Percentiles rank a stretch among this genome's conserved stretches.
phyloP scores from a whole-genome alignment of 2,329 filamentous ascomycete genomes.

The Nemania sp. region DNA sequence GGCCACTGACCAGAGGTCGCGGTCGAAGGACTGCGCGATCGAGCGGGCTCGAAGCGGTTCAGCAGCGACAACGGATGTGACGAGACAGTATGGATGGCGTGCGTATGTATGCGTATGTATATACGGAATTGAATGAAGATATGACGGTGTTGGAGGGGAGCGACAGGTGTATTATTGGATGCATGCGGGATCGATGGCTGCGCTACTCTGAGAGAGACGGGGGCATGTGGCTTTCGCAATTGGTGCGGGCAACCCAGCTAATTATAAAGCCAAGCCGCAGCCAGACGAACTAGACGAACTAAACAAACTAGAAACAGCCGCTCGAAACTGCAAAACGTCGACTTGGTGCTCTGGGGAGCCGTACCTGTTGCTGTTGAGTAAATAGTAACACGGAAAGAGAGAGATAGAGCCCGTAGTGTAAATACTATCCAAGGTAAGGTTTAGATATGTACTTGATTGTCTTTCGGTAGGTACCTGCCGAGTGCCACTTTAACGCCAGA shows the following conservation, averaged over 20 bases:
- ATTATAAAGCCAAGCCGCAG: slow-evolving; percentile 22
- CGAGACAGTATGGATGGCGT: not conserved
- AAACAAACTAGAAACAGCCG: slow-evolving; percentile 5
- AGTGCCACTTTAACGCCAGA: too few species aligned
- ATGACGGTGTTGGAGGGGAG: slow-evolving; percentile 30
- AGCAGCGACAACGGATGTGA: slow-evolving; percentile 2
- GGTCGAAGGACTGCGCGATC: slow-evolving; percentile 10
- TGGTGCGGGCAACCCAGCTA: slow-evolving; percentile 34
- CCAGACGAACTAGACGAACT: slow-evolving; percentile 14
- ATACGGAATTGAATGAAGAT: slow-evolving; percentile 10
- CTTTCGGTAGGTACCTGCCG: too few species aligned
- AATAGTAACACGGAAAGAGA: too few species aligned
- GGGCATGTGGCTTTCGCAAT: slow-evolving; percentile 33
- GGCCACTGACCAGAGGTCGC: slow-evolving; percentile 35
- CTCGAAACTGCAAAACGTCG: slow-evolving; percentile 5
- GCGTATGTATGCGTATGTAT: slow-evolving; percentile 13
- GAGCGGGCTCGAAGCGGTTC: slow-evolving; percentile 18
- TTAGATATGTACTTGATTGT: too few species aligned
- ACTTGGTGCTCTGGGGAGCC: too few species aligned
- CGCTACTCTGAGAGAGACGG: slow-evolving; percentile 31
- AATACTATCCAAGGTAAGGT: too few species aligned
- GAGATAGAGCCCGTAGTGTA: too few species aligned
- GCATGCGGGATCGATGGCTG: slow-evolving; percentile 31
- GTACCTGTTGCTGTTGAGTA: too few species aligned
- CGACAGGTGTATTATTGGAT: slow-evolving; percentile 24